Conservation (phyloP, 345 rosid species). For the Theobroma cacao region DNA sequence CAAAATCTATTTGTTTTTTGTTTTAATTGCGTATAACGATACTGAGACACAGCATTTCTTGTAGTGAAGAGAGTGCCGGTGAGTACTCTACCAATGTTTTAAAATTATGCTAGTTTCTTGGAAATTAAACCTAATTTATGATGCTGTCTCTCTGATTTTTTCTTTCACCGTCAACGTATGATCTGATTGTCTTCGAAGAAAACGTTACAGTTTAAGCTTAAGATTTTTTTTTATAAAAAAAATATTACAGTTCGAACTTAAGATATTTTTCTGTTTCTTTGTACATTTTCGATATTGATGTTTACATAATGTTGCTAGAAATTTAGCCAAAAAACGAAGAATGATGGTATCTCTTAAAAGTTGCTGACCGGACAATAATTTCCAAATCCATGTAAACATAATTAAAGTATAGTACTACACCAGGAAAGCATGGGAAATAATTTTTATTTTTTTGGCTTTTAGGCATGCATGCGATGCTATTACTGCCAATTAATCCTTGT, state of each 20-base stretch:
- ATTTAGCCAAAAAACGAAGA: neutral
- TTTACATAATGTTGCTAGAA: neutral
- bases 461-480: neutral
- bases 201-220: no score
- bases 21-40: neutral
- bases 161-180: no score
- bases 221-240: no score
- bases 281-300: no score
- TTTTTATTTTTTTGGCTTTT: neutral
- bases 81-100: constrained; percentile 19
- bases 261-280: no score
- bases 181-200: no score
- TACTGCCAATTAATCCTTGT: neutral
- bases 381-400: neutral
- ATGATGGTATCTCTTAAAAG: neutral
- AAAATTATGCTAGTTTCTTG: neutral
- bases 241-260: no score
- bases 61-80: constrained; percentile 27
- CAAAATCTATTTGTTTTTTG: neutral
- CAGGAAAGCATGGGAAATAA: neutral
- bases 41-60: neutral
- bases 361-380: no score
- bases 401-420: neutral
- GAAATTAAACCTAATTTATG: constrained; percentile 5
- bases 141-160: neutral